Base-by-base conservation (phyloP, 2,329 filamentous ascomycete genomes). In the Colletotrichum falcatum region DNA sequence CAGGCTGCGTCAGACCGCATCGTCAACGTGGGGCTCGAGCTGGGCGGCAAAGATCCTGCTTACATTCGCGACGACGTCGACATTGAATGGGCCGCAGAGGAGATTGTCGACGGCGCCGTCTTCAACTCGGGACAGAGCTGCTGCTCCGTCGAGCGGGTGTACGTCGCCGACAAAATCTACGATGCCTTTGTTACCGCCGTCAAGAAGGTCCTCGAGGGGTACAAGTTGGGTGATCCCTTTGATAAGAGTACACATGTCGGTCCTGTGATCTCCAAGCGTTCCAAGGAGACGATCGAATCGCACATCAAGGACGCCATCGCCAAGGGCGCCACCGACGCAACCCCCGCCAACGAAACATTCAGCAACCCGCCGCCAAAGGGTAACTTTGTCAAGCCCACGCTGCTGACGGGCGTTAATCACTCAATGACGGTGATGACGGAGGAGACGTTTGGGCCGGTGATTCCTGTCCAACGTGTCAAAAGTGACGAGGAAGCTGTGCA, bases 71-170 rank as follows among this genome's bases (percentile, higher is more conserved):
- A 85, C 8, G 95, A 98, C 77, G 94, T 97, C 1, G 94, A 98
- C 78, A 82, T 97, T 58, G 89, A 90, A 58, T 98, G 95, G 95
- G 95, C 92, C 0, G 95, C 95, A 0, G 94, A 93, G 75, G 94
- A 98, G 82, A 96, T 98, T 76, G 94, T 98, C 18, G 95, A 98
- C 76, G 95, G 95, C 26, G 91, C 94, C n/a, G 86, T 98, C 67
- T 98, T 98, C 87, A 98, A 98, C 84, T 97, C 95, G 61, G 95
- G 95, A n/a, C 95, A 98, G 84, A 97, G 94, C 79, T 98, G 95
- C 85, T 98, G 95, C 82, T 93, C 94, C 30, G 86, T 98, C 64
- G 95, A 98, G 83, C 88, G 95, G 42, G 90, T 98, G 26, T 98
- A 98, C 77, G 95, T 98, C 6, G 90, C 96, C 76, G 92, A 93